These are phyloP conservation scores for Metroxylon sagu DNA, from an alignment of 176 grass and related monocot genomes.

Conservation along the genomic window DNA sequence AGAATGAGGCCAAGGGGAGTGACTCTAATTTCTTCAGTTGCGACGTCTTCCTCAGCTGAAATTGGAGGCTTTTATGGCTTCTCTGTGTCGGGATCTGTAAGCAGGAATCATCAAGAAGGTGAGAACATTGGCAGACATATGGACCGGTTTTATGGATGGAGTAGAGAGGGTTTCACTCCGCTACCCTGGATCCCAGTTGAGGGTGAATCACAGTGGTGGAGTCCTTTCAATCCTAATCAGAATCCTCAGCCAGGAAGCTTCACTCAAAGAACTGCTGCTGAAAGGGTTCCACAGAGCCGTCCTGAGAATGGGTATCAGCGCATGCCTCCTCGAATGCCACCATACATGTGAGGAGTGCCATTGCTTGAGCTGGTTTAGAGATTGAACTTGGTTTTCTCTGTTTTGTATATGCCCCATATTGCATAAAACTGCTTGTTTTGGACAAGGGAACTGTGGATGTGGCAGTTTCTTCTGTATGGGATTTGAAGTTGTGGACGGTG, in stretches of 20 bases:
- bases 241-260: slow-evolving; percentile 47
- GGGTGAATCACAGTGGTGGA: slow-evolving; percentile 59
- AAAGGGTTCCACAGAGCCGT: slow-evolving; percentile 32
- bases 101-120: slow-evolving; percentile 38
- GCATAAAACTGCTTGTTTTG: no score
- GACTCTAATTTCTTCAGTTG: slow-evolving; percentile 64
- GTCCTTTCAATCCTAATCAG: slow-evolving; percentile 60
- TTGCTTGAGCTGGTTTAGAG: no score
- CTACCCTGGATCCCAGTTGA: slow-evolving; percentile 56
- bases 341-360: slow-evolving; percentile 36
- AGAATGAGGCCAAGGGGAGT: slow-evolving; percentile 69
- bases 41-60: slow-evolving; percentile 48
- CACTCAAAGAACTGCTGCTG: slow-evolving; percentile 31
- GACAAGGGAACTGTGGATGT: no score
- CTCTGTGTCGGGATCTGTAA: slow-evolving; percentile 31
- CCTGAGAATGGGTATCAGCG: slow-evolving; percentile 50
- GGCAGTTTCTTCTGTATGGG: no score
- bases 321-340: slow-evolving; percentile 40
- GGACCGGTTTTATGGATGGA: slow-evolving; percentile 43
- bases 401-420: no score
- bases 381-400: no score
- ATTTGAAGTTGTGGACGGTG: no score
- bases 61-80: slow-evolving; percentile 48
- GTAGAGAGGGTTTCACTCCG: slow-evolving; percentile 29
- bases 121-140: slow-evolving; percentile 37